Evolutionary conservation across 2,329 filamentous ascomycete genomes (phyloP).

Genomic region (Cucurbitaria berberidis): DNA sequence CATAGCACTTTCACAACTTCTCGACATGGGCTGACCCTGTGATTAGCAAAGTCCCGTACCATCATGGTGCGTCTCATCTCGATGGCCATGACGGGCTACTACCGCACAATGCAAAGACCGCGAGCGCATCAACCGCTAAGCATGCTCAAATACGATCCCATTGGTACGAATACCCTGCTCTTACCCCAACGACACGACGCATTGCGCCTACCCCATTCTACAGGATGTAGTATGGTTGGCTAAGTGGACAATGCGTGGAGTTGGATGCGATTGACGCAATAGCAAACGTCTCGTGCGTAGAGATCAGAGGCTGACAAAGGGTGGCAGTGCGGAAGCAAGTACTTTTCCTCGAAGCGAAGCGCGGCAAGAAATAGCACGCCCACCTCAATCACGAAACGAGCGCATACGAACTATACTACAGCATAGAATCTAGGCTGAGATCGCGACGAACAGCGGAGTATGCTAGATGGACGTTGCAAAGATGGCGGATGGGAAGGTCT

Average conservation of each 20-base stretch:
- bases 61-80: conserved; percentile 93
- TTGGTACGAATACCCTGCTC: conserved; percentile 65
- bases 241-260: neutral
- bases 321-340: conserved; percentile 86
- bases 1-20: neutral
- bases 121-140: conserved; percentile 83
- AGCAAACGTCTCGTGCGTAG: no score
- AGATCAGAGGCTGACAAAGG: conserved; percentile 22
- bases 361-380: conserved; percentile 62
- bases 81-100: conserved; percentile 99
- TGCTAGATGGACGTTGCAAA: neutral
- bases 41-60: conserved; percentile 84
- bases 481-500: neutral
- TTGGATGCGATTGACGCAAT: neutral
- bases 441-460: neutral
- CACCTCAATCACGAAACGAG: neutral
- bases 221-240: neutral
- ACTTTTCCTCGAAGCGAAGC: conserved; percentile 91
- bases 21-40: conserved; percentile 22
- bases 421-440: neutral
- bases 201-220: neutral
- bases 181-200: neutral
- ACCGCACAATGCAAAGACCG: conserved; percentile 86
- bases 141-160: conserved; percentile 98
- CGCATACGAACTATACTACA: neutral